phyloP scores from a whole-genome alignment of 2,329 filamentous ascomycete genomes.

The Microdochium bolleyi region DNA sequence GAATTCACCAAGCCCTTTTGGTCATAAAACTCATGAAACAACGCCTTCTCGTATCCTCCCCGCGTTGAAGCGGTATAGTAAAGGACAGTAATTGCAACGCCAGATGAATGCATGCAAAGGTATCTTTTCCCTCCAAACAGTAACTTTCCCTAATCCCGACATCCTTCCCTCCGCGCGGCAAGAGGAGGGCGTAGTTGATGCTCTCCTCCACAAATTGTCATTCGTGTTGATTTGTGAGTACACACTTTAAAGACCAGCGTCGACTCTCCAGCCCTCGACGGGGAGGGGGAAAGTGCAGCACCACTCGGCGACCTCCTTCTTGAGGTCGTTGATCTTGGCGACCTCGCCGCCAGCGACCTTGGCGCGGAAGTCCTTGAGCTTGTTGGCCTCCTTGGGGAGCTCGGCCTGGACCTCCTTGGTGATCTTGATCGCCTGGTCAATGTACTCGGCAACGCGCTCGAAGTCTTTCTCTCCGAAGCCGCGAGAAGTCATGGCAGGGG shows the following conservation, averaged over 20 bases:
- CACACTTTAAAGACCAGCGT: constrained; percentile 45
- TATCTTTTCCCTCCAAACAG: constrained; percentile 11
- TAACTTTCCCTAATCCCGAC: constrained; percentile 9
- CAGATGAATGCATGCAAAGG: constrained; percentile 22
- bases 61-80: not conserved
- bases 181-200: constrained; percentile 24
- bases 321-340: constrained; percentile 73
- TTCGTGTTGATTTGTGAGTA: constrained; percentile 6
- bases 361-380: constrained; percentile 98
- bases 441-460: constrained; percentile 81
- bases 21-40: not conserved
- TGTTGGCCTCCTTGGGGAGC: constrained; percentile 95
- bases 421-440: constrained; percentile 81
- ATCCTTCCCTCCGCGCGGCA: constrained; percentile 4
- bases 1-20: too few relatives aligned
- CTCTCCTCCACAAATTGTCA: constrained; percentile 12
- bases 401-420: constrained; percentile 78
- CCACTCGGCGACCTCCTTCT: constrained; percentile 86
- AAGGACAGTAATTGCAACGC: constrained; percentile 19
- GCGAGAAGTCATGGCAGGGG: constrained; percentile 93
- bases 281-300: constrained; percentile 88
- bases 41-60: not conserved
- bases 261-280: constrained; percentile 62
- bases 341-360: constrained; percentile 76
- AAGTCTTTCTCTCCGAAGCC: constrained; percentile 92